phyloP scores from a whole-genome alignment of 345 rosid genomes.

The Hypericum perforatum region DNA sequence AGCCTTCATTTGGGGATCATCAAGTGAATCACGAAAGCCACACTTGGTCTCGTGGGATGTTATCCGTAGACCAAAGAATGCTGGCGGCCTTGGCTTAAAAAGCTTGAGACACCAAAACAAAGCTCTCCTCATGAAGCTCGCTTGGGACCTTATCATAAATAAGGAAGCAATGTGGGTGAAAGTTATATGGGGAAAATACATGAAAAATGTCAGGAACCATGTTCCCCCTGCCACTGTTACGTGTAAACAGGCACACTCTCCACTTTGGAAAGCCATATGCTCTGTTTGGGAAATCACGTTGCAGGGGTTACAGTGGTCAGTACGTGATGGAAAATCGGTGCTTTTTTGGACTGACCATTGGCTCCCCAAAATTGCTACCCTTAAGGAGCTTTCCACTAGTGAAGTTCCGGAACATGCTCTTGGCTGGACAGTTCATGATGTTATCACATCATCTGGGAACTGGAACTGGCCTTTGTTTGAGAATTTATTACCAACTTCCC shows the following conservation, averaged over 20 bases:
- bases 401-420: too few relatives aligned
- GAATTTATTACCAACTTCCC: not conserved
- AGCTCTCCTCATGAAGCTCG: too few relatives aligned
- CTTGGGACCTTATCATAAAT: not conserved
- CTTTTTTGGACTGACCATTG: too few relatives aligned
- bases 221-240: too few relatives aligned
- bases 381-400: too few relatives aligned
- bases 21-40: not conserved
- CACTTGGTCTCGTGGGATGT: not conserved
- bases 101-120: not conserved
- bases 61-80: not conserved
- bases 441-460: not conserved
- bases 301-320: too few relatives aligned
- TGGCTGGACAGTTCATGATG: not conserved
- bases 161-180: not conserved
- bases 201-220: not conserved
- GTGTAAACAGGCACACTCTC: too few relatives aligned
- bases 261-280: too few relatives aligned
- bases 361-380: too few relatives aligned
- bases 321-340: too few relatives aligned
- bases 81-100: not conserved
- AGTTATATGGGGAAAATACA: not conserved
- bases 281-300: too few relatives aligned
- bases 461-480: not conserved
- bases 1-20: not conserved